Conservation (phyloP, 805 yeast genomes). For the Priceomyces melissophilus region DNA sequence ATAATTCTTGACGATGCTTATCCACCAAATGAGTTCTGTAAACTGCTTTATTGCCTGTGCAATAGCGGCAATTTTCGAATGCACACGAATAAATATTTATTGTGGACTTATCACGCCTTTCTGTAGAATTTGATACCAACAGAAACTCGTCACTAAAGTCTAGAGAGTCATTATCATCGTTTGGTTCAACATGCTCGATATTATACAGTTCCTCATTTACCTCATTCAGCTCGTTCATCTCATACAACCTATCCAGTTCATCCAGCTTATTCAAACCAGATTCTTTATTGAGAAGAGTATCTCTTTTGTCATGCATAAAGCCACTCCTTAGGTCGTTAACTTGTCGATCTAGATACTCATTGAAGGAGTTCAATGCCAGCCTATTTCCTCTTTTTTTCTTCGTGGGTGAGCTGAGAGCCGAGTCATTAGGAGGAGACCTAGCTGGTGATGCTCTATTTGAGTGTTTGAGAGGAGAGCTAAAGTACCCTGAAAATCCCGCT, state of each 20-base stretch:
- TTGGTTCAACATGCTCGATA: no score
- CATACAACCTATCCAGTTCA: no score
- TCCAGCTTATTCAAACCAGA: no score
- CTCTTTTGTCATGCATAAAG: neutral
- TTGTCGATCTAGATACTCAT: slow-evolving; percentile 1
- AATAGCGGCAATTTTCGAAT: slow-evolving; percentile 21
- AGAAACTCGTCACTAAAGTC: slow-evolving; percentile 25
- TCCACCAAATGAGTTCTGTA: slow-evolving; percentile 25
- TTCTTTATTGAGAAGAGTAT: neutral
- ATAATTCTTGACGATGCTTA: slow-evolving; percentile 16
- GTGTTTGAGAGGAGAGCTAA: slow-evolving; percentile 1
- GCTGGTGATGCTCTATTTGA: neutral
- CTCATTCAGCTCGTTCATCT: no score
- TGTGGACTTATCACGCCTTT: neutral
- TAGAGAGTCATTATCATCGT: neutral
- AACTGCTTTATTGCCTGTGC: slow-evolving; percentile 24
- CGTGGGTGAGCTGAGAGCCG: slow-evolving; percentile 1
- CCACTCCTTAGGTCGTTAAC: neutral
- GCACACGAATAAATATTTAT: slow-evolving; percentile 20
- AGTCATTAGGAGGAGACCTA: neutral
- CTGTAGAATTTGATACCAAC: slow-evolving; percentile 13
- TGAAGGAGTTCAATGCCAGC: neutral
- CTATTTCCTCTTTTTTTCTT: neutral
- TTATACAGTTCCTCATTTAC: no score
- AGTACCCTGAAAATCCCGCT: no score